phyloP scores from a whole-genome alignment of 768 basidiomycete species.

The Amanita phalloides region DNA sequence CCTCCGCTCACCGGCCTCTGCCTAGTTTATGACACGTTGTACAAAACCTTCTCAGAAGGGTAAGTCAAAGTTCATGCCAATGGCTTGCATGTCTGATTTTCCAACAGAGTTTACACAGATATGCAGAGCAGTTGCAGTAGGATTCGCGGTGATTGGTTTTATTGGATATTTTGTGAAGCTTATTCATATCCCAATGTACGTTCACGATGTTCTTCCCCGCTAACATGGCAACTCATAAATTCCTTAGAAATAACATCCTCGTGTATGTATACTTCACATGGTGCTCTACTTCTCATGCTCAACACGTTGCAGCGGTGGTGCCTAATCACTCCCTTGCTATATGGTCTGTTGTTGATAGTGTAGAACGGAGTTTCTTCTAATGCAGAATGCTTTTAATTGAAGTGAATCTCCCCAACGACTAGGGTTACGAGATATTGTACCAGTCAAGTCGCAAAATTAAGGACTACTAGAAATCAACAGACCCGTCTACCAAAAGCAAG shows the following conservation, averaged over 20 bases:
- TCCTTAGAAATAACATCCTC: constrained; percentile 84
- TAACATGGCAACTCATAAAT: constrained; percentile 3
- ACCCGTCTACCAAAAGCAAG: constrained; percentile 51
- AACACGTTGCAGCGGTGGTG: constrained; percentile 54
- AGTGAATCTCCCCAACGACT: no score
- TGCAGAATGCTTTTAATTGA: no score
- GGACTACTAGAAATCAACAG: constrained; percentile 10
- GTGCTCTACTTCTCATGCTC: constrained; percentile 8
- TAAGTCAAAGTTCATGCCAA: constrained; percentile 19
- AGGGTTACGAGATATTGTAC: neutral
- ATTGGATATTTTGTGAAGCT: constrained; percentile 98
- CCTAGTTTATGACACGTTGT: constrained; percentile 91
- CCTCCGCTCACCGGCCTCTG: constrained; percentile 10
- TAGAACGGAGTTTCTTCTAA: neutral
- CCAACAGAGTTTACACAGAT: constrained; percentile 87
- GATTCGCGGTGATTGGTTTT: constrained; percentile 98
- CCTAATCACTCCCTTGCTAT: constrained; percentile 25
- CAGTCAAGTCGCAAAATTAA: constrained; percentile 3
- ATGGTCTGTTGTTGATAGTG: neutral
- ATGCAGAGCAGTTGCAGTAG: constrained; percentile 92
- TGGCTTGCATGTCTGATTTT: neutral
- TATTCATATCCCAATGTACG: constrained; percentile 97
- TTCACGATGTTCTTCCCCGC: constrained; percentile 10
- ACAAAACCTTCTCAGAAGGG: constrained; percentile 97
- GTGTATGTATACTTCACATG: constrained; percentile 55